Conservation (phyloP, 495 filamentous ascomycete genomes). For the Bacidia gigantensis region DNA sequence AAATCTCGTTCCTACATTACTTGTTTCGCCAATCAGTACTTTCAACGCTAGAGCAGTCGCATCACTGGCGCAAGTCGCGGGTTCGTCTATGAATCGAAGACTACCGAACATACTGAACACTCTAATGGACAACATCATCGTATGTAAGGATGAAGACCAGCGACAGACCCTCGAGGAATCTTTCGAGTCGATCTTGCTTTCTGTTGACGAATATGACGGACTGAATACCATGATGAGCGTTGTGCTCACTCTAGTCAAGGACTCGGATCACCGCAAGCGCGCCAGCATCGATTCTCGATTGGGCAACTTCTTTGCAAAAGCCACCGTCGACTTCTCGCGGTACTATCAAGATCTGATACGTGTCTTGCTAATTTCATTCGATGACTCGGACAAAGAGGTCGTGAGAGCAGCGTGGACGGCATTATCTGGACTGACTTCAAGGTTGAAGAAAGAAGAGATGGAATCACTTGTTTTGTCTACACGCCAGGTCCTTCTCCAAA, state of each 20-base stretch:
- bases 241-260: conserved; percentile 71
- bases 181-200: conserved; percentile 77
- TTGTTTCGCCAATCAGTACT: conserved; percentile 74
- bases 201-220: conserved; percentile 91
- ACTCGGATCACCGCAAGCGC: conserved; percentile 79
- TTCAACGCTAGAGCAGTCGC: conserved; percentile 93
- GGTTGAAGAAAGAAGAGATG: conserved; percentile 95
- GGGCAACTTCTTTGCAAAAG: conserved; percentile 71
- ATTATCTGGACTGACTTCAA: conserved; percentile 72
- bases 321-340: conserved; percentile 76
- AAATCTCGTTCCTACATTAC: conserved; percentile 84
- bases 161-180: conserved; percentile 57
- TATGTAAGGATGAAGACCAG: conserved; percentile 62
- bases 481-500: conserved; percentile 66
- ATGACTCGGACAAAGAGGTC: conserved; percentile 68
- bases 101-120: conserved; percentile 81
- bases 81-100: conserved; percentile 74
- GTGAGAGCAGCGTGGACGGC: conserved; percentile 90
- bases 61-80: conserved; percentile 81
- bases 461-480: conserved; percentile 82
- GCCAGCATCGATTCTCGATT: conserved; percentile 65
- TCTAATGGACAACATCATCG: conserved; percentile 82
- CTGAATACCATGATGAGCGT: conserved; percentile 90
- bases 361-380: conserved; percentile 76
- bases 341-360: conserved; percentile 93